These are phyloP conservation scores for Ceratobasidium sp. DNA, from an alignment of 1,284 basidiomycete species.

Conservation along the genomic window DNA sequence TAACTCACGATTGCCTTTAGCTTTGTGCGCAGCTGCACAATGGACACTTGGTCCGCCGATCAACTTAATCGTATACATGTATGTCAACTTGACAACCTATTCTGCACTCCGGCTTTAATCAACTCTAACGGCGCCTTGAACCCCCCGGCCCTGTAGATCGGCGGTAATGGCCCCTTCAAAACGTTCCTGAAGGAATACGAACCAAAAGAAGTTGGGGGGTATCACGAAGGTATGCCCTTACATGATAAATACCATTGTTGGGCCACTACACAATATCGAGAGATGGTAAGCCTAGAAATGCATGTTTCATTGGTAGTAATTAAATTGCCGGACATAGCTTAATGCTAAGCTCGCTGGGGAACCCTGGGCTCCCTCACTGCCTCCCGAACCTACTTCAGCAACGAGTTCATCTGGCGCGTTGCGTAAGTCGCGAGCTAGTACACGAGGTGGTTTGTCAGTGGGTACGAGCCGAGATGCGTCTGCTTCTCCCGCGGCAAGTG, in stretches of 20 bases:
- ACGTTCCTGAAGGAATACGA: conserved; percentile 77
- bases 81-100: conserved; percentile 46
- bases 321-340: conserved; percentile 58
- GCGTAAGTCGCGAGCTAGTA: conserved; percentile 68
- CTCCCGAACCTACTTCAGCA: conserved; percentile 53
- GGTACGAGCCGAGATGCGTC: conserved; percentile 58
- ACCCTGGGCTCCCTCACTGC: conserved; percentile 70
- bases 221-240: conserved; percentile 68
- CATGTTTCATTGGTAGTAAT: conserved; percentile 35
- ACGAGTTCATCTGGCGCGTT: conserved; percentile 38
- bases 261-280: conserved; percentile 88
- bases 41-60: conserved; percentile 94
- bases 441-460: conserved; percentile 50
- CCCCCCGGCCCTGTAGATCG: conserved; percentile 59
- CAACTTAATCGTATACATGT: conserved; percentile 91
- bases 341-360: conserved; percentile 71
- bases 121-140: conserved; percentile 2
- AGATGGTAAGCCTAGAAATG: conserved; percentile 66
- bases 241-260: conserved; percentile 88
- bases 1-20: conserved; percentile 54
- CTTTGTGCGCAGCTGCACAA: conserved; percentile 89
- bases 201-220: conserved; percentile 73
- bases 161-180: conserved; percentile 82
- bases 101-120: conserved; percentile 24
- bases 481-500: conserved; percentile 51